Conservation (phyloP, 2,329 filamentous ascomycete genomes). For the Cladorrhinum sp. region DNA sequence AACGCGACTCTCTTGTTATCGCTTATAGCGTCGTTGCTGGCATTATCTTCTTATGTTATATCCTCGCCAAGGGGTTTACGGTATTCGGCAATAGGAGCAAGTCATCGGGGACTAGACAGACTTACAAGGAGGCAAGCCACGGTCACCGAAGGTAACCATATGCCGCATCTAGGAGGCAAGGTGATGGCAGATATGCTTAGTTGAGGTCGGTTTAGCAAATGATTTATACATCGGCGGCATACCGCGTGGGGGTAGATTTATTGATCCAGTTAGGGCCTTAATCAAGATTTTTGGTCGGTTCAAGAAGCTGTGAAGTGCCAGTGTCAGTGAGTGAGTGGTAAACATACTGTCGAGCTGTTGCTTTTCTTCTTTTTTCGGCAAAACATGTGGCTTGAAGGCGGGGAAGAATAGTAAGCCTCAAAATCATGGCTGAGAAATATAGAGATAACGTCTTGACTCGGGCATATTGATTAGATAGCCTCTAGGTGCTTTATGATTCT, state of each 20-base stretch:
- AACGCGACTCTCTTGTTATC: slow-evolving; percentile 42
- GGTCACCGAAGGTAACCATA: slow-evolving; percentile 14
- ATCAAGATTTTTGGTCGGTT: neutral
- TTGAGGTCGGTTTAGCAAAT: slow-evolving; percentile 2
- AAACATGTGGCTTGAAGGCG: neutral
- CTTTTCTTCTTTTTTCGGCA: no score
- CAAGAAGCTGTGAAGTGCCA: neutral
- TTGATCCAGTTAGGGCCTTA: neutral
- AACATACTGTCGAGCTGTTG: no score
- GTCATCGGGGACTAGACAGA: neutral
- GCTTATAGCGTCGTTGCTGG: slow-evolving; percentile 56
- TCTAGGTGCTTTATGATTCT: no score
- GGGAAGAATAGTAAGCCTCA: no score
- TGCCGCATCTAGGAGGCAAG: slow-evolving; percentile 9
- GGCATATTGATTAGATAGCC: no score
- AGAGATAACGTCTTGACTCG: no score
- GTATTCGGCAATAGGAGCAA: neutral
- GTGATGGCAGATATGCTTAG: slow-evolving; percentile 2
- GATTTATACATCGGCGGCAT: neutral
- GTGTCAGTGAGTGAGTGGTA: no score
- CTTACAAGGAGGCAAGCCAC: slow-evolving; percentile 1
- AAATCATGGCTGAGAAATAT: no score
- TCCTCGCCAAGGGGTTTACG: slow-evolving; percentile 31
- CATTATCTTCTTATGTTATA: slow-evolving; percentile 47
- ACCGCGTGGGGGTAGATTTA: neutral